Evolutionary conservation across 108 stramenopile species (phyloP).

Genomic region (Mediolabrus comicus): DNA sequence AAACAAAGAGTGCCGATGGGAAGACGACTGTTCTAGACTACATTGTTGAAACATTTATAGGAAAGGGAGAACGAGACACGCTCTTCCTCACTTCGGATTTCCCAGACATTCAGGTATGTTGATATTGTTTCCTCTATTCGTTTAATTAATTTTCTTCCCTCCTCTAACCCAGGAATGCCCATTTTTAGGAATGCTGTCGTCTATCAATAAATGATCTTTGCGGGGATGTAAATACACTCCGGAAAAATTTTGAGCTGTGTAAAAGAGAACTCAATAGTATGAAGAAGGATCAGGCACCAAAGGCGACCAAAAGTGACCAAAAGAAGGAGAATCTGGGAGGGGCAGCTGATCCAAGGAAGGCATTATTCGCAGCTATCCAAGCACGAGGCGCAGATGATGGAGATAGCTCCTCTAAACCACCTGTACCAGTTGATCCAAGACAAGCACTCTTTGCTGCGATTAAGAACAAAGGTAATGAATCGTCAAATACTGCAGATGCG

Average conservation of each 20-base stretch:
- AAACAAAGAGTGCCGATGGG: constrained; percentile 92
- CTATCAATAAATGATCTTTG: constrained; percentile 66
- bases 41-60: constrained; percentile 78
- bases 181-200: constrained; percentile 54
- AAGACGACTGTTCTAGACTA: constrained; percentile 95
- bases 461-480: constrained; percentile 14
- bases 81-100: constrained; percentile 65
- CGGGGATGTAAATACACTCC: constrained; percentile 56
- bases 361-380: constrained; percentile 53
- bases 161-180: neutral
- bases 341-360: constrained; percentile 38
- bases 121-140: neutral
- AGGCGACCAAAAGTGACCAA: constrained; percentile 16
- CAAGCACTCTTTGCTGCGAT: constrained; percentile 49
- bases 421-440: constrained; percentile 21
- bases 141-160: neutral
- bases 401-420: neutral
- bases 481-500: neutral
- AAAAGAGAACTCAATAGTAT: constrained; percentile 62
- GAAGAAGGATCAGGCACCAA: constrained; percentile 51
- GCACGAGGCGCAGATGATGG: constrained; percentile 12
- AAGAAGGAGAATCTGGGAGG: constrained; percentile 22
- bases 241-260: constrained; percentile 56
- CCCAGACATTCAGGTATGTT: constrained; percentile 60
- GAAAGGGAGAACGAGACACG: constrained; percentile 59